A percentile compares a stretch with the other conserved stretches of the same genome.
Evolutionary conservation across 2,329 filamentous ascomycete species (phyloP).

Genomic region (Orbilia brochopaga): DNA sequence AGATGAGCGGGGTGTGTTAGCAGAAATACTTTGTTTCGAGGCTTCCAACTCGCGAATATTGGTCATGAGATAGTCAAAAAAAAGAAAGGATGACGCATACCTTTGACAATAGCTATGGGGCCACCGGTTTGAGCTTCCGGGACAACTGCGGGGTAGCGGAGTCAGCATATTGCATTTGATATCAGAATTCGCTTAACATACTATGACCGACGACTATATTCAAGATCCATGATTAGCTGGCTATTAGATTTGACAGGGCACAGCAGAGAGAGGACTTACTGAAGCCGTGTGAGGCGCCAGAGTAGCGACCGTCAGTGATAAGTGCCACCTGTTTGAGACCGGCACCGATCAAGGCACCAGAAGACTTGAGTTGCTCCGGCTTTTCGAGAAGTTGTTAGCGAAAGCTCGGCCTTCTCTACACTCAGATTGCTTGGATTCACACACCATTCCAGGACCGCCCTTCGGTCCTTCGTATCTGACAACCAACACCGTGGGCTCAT

Average conservation of each 20-base stretch:
- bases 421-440: slow-evolving; percentile 34
- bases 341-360: slow-evolving; percentile 90
- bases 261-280: slow-evolving; percentile 23
- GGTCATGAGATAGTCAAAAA: neutral
- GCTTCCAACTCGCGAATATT: neutral
- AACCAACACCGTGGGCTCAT: slow-evolving; percentile 84
- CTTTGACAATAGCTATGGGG: slow-evolving; percentile 77
- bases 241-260: neutral
- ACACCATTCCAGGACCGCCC: slow-evolving; percentile 84
- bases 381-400: slow-evolving; percentile 30
- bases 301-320: slow-evolving; percentile 90
- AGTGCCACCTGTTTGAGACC: slow-evolving; percentile 77
- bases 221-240: slow-evolving; percentile 10
- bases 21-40: neutral
- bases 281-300: slow-evolving; percentile 79
- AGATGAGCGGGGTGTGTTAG: neutral
- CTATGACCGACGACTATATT: slow-evolving; percentile 43
- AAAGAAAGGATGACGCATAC: slow-evolving; percentile 26
- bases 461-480: slow-evolving; percentile 94
- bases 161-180: slow-evolving; percentile 1
- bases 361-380: slow-evolving; percentile 87
- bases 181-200: slow-evolving; percentile 9
- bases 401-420: slow-evolving; percentile 15
- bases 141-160: slow-evolving; percentile 60
- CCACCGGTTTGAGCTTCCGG: slow-evolving; percentile 89